A percentile compares a stretch with the other conserved stretches of the same genome.
phyloP scores from a whole-genome alignment of 345 rosid species.

The Durio zibethinus region DNA sequence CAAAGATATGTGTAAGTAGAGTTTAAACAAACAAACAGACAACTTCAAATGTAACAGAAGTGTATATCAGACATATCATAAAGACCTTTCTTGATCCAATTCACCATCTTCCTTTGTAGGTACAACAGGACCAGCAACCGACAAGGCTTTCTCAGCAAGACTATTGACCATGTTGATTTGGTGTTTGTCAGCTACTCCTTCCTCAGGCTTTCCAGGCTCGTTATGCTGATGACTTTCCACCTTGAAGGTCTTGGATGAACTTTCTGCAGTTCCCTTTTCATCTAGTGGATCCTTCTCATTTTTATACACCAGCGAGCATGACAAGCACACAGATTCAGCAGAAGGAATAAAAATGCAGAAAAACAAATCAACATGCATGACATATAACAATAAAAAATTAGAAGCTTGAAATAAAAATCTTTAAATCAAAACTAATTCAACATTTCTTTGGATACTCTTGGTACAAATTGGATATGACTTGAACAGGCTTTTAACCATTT shows the following conservation, averaged over 20 bases:
- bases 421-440: background rate
- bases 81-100: slow-evolving; percentile 91
- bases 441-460: background rate
- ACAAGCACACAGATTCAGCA: background rate
- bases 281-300: slow-evolving; percentile 32
- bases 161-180: slow-evolving; percentile 54
- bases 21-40: slow-evolving; percentile 9
- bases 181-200: slow-evolving; percentile 33
- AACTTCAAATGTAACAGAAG: background rate
- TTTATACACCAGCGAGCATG: slow-evolving; percentile 1
- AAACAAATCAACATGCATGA: background rate
- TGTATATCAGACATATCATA: background rate
- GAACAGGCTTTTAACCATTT: background rate
- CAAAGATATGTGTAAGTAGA: slow-evolving; percentile 3
- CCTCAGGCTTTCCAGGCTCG: slow-evolving; percentile 20
- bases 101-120: slow-evolving; percentile 91
- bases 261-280: slow-evolving; percentile 27
- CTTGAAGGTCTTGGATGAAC: slow-evolving; percentile 28
- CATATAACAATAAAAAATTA: background rate
- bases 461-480: background rate
- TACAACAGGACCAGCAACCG: slow-evolving; percentile 90
- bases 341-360: background rate
- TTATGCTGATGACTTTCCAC: slow-evolving; percentile 36
- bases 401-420: background rate
- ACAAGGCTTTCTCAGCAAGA: slow-evolving; percentile 95